Conservation (phyloP, 2,329 filamentous ascomycete species). For the Xylaria hypoxylon region DNA sequence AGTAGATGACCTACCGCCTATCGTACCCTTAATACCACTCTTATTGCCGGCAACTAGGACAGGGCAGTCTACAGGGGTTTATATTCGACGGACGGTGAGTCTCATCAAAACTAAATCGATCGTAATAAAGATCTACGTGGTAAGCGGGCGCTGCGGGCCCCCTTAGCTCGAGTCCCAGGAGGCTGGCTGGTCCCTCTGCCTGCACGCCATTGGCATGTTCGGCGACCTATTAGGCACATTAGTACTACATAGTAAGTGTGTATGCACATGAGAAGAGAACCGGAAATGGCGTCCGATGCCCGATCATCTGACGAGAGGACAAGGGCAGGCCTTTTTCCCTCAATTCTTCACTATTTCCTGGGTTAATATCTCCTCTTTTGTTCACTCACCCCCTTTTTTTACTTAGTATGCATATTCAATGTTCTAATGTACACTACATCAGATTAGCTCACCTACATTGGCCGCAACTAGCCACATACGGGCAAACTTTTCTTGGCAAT, state of each 20-base stretch:
- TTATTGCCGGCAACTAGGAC: constrained; percentile 28
- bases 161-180: constrained; percentile 32
- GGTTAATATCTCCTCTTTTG: not conserved
- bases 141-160: constrained; percentile 25
- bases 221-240: constrained; percentile 23
- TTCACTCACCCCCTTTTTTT: not conserved
- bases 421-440: too few relatives aligned
- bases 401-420: too few relatives aligned
- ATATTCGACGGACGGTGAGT: constrained; percentile 14
- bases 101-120: constrained; percentile 32
- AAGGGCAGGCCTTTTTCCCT: not conserved
- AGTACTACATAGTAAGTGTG: too few relatives aligned
- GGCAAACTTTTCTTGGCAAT: too few relatives aligned
- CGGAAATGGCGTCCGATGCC: constrained; percentile 6
- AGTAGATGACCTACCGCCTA: not conserved
- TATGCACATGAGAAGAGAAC: constrained; percentile 19
- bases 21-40: constrained; percentile 10
- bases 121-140: constrained; percentile 38
- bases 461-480: too few relatives aligned
- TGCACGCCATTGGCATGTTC: constrained; percentile 30
- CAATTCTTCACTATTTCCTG: not conserved
- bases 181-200: constrained; percentile 27
- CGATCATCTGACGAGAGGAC: constrained; percentile 16
- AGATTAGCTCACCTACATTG: too few relatives aligned
- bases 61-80: too few relatives aligned